phyloP scores from a whole-genome alignment of 768 basidiomycete genomes.

The Tricholoma sp. region DNA sequence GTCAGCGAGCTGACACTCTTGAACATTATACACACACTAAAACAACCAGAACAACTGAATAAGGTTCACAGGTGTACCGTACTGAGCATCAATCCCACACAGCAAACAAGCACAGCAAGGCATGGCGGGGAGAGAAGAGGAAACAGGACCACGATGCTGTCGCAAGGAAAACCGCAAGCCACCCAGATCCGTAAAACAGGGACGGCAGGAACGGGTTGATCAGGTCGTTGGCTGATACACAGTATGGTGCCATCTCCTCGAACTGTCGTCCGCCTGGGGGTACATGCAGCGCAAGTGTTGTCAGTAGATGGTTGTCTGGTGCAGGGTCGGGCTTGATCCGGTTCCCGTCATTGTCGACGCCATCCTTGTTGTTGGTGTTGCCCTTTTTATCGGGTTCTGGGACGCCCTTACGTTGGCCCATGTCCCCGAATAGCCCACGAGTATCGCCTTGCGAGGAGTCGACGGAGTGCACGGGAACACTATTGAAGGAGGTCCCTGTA shows the following conservation, averaged over 20 bases:
- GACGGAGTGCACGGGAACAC: constrained; percentile 39
- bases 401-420: constrained; percentile 79
- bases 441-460: constrained; percentile 34
- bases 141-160: no score
- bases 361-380: constrained; percentile 24
- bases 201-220: constrained; percentile 96
- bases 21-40: no score
- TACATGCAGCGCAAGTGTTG: constrained; percentile 43
- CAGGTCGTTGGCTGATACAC: constrained; percentile 94
- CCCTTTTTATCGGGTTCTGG: constrained; percentile 39
- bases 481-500: constrained; percentile 60
- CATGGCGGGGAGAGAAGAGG: no score
- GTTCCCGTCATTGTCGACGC: constrained; percentile 26
- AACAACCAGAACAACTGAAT: no score
- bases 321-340: constrained; percentile 17
- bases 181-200: constrained; percentile 90
- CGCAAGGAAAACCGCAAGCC: no score
- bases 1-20: no score
- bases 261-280: constrained; percentile 58
- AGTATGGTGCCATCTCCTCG: constrained; percentile 86
- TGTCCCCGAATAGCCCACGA: constrained; percentile 77
- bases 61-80: no score
- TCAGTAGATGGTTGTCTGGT: constrained; percentile 19
- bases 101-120: no score
- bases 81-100: no score